Evolutionary conservation across 495 filamentous ascomycete genomes (phyloP), one percentile per base, ranked within the genome.

Genomic region (Paragyromitra xinjiangensis): DNA sequence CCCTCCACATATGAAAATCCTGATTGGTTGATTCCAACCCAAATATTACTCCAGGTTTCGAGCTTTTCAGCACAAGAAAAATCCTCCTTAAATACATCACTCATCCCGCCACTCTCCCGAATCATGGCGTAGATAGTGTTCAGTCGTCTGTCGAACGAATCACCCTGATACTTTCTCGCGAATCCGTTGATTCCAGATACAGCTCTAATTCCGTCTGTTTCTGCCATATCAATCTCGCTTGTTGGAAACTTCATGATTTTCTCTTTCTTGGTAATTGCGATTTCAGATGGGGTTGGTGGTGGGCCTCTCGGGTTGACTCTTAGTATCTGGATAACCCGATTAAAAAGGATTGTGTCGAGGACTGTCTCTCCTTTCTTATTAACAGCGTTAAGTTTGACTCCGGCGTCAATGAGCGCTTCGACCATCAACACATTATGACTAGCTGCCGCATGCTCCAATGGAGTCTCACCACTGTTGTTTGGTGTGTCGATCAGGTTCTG

Each of bases 371-470:
- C 67, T 16, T 70, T 1, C 7, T 70, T 61, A 19, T 61, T 40
- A 24, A 37, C 19, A 39, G 53, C 48, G n/a, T 70, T 55, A 1
- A 70, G 53, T 7, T 42, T 19, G 11, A 55, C 56, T 9, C 67
- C 67, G 2, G 67, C 39, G 1, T 70, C 67, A 1, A 70, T 70
- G 37, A 70, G 55, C 22, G 67, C 67, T 45, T 62, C 67, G 19
- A 70, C 67, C 14, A 70, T 55, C 7, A 58, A n/a, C 12, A 70
- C 53, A 29, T 70, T 70, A 9, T 62, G 67, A 12, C 48, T 14
- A 6, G 42, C 6, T 9, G 55, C 39, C 12, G 67, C 53, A 53
- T 6, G 1, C 14, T 29, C 53, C 53, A 45, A 70, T 1, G 67
- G 67, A 1, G 67, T 70, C n/a, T 39, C 37, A 29, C 53, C 67